phyloP scores from a whole-genome alignment of 1,284 basidiomycete species.

The Tranzscheliella williamsii region DNA sequence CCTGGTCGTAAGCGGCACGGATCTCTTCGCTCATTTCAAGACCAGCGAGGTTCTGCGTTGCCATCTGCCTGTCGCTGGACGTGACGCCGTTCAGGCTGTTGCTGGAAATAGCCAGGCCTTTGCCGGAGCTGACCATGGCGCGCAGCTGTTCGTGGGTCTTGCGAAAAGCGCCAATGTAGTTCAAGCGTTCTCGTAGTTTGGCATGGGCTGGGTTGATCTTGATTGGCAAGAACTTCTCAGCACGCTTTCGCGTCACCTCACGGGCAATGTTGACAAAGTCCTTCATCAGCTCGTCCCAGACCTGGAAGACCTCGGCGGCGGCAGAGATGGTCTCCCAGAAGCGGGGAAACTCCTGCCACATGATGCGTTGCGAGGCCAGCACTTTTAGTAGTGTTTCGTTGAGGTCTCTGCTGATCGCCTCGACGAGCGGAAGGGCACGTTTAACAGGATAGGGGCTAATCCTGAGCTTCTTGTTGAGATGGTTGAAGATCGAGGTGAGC shows the following conservation, averaged over 20 bases:
- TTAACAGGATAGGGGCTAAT: constrained; percentile 84
- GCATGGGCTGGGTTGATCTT: constrained; percentile 89
- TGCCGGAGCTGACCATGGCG: constrained; percentile 93
- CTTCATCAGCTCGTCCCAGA: constrained; percentile 96
- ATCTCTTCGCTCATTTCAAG: constrained; percentile 92
- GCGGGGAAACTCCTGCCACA: constrained; percentile 90
- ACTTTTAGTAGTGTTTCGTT: constrained; percentile 91
- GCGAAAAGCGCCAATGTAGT: constrained; percentile 84
- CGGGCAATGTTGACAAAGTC: constrained; percentile 97
- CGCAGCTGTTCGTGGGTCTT: constrained; percentile 97
- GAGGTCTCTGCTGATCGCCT: constrained; percentile 96
- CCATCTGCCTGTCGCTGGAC: constrained; percentile 36
- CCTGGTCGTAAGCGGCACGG: constrained; percentile 82
- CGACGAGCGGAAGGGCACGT: constrained; percentile 90
- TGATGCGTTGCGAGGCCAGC: constrained; percentile 82
- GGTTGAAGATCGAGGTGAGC: constrained; percentile 82
- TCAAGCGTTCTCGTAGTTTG: constrained; percentile 83
- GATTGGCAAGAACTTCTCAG: constrained; percentile 95
- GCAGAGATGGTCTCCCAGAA: constrained; percentile 83
- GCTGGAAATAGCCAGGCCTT: constrained; percentile 64
- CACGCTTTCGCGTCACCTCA: constrained; percentile 87
- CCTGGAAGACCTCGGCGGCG: constrained; percentile 80
- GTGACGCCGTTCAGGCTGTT: constrained; percentile 2
- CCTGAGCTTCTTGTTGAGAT: constrained; percentile 90
- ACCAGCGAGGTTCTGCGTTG: constrained; percentile 68